phyloP scores from a whole-genome alignment of 345 rosid species.

The Salix udensis region DNA sequence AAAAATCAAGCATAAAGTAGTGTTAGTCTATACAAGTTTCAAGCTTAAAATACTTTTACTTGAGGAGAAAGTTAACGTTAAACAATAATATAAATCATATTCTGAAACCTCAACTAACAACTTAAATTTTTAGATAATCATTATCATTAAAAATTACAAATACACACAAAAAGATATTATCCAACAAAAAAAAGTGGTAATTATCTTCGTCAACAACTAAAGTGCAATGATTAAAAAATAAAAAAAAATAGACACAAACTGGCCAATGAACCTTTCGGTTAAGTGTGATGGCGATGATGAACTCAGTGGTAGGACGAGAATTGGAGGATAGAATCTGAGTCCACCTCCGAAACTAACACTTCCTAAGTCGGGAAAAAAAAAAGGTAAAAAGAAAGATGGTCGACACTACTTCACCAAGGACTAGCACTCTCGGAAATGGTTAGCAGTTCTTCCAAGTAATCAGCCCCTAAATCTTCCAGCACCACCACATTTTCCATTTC shows the following conservation, averaged over 20 bases:
- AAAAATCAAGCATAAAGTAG: too few species aligned
- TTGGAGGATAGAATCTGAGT: background rate
- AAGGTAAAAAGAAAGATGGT: background rate
- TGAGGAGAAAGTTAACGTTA: too few species aligned
- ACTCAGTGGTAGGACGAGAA: background rate
- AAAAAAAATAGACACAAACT: background rate
- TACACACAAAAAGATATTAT: background rate
- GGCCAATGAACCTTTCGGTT: background rate
- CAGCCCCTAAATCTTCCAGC: slow-evolving; percentile 59
- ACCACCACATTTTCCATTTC: slow-evolving; percentile 38
- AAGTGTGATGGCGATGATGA: background rate
- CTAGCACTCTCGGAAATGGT: slow-evolving; percentile 25
- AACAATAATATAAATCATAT: too few species aligned
- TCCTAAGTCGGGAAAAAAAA: background rate
- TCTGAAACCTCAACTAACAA: too few species aligned
- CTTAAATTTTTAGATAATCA: background rate
- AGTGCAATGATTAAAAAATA: background rate
- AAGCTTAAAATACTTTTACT: too few species aligned
- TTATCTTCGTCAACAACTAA: background rate
- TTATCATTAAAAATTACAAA: background rate
- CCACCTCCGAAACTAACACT: background rate
- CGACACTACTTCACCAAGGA: slow-evolving; percentile 1
- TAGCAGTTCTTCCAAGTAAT: slow-evolving; percentile 58
- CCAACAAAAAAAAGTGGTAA: background rate
- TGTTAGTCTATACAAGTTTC: too few species aligned